phyloP scores from a whole-genome alignment of 768 basidiomycete species.

The Omphalotus guepiniiformis region DNA sequence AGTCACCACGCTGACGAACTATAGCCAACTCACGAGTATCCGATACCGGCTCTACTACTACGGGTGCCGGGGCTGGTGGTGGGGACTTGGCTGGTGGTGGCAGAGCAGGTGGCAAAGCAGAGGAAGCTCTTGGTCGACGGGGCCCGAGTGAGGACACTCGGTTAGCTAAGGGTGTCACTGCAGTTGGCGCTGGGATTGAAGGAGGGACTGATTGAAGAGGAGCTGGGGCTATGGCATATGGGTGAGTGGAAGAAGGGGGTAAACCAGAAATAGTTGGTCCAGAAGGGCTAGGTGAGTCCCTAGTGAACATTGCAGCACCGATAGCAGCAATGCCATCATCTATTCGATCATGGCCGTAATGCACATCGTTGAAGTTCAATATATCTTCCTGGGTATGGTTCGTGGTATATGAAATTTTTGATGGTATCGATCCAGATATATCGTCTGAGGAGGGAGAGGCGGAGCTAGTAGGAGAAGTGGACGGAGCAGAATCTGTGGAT shows the following conservation, averaged over 20 bases:
- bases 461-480: slow-evolving; percentile 44
- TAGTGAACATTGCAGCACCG: slow-evolving; percentile 45
- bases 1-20: slow-evolving; percentile 42
- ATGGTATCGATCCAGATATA: slow-evolving; percentile 33
- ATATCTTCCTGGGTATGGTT: slow-evolving; percentile 34
- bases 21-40: slow-evolving; percentile 31
- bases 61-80: slow-evolving; percentile 51
- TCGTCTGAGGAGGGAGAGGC: slow-evolving; percentile 48
- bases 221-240: slow-evolving; percentile 42
- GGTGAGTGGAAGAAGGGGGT: slow-evolving; percentile 29
- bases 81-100: slow-evolving; percentile 61
- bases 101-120: slow-evolving; percentile 58
- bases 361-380: slow-evolving; percentile 17
- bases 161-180: slow-evolving; percentile 14
- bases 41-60: slow-evolving; percentile 10
- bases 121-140: slow-evolving; percentile 45
- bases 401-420: slow-evolving; percentile 24
- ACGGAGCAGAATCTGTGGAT: slow-evolving; percentile 47
- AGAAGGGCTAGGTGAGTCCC: slow-evolving; percentile 29
- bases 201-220: slow-evolving; percentile 30
- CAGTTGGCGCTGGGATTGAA: slow-evolving; percentile 21
- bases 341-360: slow-evolving; percentile 26
- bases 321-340: slow-evolving; percentile 34
- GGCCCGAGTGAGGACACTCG: slow-evolving; percentile 31
- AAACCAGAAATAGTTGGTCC: slow-evolving; percentile 17